phyloP scores from a whole-genome alignment of 306 rosid species.

The Vigna mungo region DNA sequence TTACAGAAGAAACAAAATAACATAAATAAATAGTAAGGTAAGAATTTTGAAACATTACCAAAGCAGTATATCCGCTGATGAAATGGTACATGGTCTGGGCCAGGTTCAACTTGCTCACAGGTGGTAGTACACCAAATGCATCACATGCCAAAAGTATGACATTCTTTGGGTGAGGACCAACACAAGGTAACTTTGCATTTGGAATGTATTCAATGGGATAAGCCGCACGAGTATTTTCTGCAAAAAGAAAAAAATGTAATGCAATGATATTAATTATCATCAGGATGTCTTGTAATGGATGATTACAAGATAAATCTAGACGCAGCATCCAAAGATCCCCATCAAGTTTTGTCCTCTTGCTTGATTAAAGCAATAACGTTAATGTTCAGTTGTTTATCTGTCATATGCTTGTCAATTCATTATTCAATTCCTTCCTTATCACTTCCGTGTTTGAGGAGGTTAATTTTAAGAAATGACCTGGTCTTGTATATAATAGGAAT shows the following conservation, averaged over 20 bases:
- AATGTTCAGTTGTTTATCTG: constrained; percentile 26
- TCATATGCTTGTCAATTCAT: constrained; percentile 20
- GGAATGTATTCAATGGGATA: constrained; percentile 95
- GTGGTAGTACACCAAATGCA: constrained; percentile 95
- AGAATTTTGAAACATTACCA: constrained; percentile 60
- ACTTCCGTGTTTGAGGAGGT: constrained; percentile 8
- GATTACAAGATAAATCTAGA: constrained; percentile 10
- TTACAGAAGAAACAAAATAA: background rate
- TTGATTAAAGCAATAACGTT: constrained; percentile 22
- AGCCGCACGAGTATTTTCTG: constrained; percentile 92
- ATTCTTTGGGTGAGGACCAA: constrained; percentile 89
- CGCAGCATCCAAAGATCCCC: constrained; percentile 16
- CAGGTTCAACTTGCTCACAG: constrained; percentile 82
- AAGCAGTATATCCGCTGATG: constrained; percentile 93
- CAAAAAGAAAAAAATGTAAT: constrained; percentile 3
- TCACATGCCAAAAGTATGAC: constrained; percentile 93
- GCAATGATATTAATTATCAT: background rate
- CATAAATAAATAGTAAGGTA: background rate
- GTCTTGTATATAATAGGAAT: constrained; percentile 1
- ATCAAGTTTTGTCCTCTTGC: constrained; percentile 9
- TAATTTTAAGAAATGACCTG: constrained; percentile 11
- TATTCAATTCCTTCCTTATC: constrained; percentile 33
- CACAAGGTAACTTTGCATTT: constrained; percentile 90
- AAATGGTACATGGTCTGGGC: constrained; percentile 98
- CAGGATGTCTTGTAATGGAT: background rate